Conservation (phyloP, 2,329 filamentous ascomycete species). For the Dactylonectria macrodidyma region DNA sequence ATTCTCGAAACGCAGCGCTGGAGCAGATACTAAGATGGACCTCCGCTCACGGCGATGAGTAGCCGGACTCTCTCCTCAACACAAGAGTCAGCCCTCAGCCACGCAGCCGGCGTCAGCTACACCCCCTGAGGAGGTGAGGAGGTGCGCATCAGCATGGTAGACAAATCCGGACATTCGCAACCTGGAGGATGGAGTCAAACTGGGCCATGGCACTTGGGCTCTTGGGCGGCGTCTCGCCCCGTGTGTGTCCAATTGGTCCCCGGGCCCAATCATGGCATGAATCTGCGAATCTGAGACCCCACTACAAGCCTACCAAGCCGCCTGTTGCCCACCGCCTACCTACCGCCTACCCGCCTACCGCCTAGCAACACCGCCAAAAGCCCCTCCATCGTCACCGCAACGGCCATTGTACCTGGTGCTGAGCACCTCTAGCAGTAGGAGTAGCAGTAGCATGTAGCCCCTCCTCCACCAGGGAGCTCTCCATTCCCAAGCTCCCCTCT, state of each 20-base stretch:
- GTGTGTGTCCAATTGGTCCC: conserved; percentile 11
- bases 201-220: conserved; percentile 5
- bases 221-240: conserved; percentile 15
- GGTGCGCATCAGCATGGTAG: conserved; percentile 5
- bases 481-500: conserved; percentile 43
- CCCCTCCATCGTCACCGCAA: conserved; percentile 55
- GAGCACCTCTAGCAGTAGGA: too few relatives aligned
- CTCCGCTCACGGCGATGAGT: background rate
- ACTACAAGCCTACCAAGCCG: conserved; percentile 12
- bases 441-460: conserved; percentile 29
- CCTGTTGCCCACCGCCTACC: conserved; percentile 8
- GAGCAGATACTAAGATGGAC: background rate
- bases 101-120: conserved; percentile 9
- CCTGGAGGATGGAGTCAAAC: background rate
- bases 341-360: conserved; percentile 12
- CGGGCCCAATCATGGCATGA: conserved; percentile 24
- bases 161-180: conserved; percentile 25
- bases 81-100: conserved; percentile 8
- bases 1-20: background rate
- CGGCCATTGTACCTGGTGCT: background rate
- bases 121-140: background rate
- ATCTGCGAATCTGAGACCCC: conserved; percentile 9
- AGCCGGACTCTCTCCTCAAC: conserved; percentile 1
- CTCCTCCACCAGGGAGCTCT: conserved; percentile 39
- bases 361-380: conserved; percentile 43